phyloP scores from a whole-genome alignment of 352 stramenopile species.

The Pythium aquatile region DNA sequence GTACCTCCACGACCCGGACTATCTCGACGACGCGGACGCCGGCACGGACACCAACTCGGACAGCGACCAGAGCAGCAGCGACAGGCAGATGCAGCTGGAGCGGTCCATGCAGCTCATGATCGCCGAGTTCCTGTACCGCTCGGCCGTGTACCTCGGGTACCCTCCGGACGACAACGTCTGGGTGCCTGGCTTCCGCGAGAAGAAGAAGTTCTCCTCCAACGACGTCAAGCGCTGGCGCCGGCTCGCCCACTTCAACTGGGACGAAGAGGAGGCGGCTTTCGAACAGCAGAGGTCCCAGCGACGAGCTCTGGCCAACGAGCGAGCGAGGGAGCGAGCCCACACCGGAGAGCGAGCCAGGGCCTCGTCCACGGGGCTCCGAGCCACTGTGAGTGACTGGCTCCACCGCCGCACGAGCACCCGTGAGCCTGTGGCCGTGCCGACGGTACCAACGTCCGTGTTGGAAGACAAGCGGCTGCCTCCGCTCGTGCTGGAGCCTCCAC shows the following conservation, averaged over 20 bases:
- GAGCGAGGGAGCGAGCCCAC: background rate
- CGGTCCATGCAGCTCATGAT: conserved; percentile 78
- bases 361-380: conserved; percentile 23
- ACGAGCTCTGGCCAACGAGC: background rate
- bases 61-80: background rate
- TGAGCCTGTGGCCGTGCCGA: background rate
- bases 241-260: conserved; percentile 73
- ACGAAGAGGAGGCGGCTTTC: conserved; percentile 46
- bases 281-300: conserved; percentile 1
- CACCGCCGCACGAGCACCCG: conserved; percentile 2
- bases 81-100: conserved; percentile 30
- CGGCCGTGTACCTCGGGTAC: conserved; percentile 64
- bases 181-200: conserved; percentile 61
- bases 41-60: conserved; percentile 2
- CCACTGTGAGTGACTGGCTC: conserved; percentile 30
- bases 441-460: background rate
- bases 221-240: conserved; percentile 76
- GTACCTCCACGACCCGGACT: conserved; percentile 20
- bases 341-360: background rate
- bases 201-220: conserved; percentile 70
- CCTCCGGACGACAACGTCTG: conserved; percentile 48
- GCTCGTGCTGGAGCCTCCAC: conserved; percentile 39
- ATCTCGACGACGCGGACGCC: conserved; percentile 7
- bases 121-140: conserved; percentile 76
- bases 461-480: conserved; percentile 2